Base-by-base conservation (phyloP, 148 eudicot genomes). In the Vaccinium macrocarpon region DNA sequence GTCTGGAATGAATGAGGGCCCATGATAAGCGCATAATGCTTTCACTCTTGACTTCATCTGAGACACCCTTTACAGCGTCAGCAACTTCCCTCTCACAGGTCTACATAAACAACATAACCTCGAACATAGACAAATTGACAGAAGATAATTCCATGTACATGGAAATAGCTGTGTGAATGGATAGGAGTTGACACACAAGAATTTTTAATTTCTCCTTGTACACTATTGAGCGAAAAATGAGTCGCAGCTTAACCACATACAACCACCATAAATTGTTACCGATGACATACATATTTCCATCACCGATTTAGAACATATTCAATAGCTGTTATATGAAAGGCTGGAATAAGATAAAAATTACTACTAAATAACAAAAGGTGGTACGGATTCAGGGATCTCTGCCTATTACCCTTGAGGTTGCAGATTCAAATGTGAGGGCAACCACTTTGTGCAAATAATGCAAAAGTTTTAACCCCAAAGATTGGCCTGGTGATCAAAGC, bases 1-100 rank as follows among this genome's bases (percentile, higher is more conserved):
- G 88, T 78, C 62, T 91, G 57, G 97, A 95, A 88, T 95, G 97
- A 71, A 94, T 92, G 78, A 95, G 94, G 64, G 93, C 95, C 98
- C 98, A 95, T 25, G 96, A 94, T 25, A 95, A 84, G 70, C 97
- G 87, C 97, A 94, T 94, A 50, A 95, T 87, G 84, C 91, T 85
- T 84, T 91, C 97, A 81, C 68, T 85, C 89, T 84, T 90, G 56
- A 82, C 64, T 52, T 92, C 94, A 56, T 95, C 93, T 19, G 95
- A 88, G 76, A 72, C 87, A 49, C 90, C 91, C 71, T 88, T 90
- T 50, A 84, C 87, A 87, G 94, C 89, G 57, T 91, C 94, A 15
- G 93, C 90, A 84, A 93, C 95, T 89, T 95, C 97, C 87, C 87
- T 87, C 88, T 94, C 98, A 89, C 92, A 88, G 25, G 91, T 92